These are phyloP conservation scores for Arachnomyces sp. DNA, from an alignment of 2,329 filamentous ascomycete genomes.

Conservation along the genomic window DNA sequence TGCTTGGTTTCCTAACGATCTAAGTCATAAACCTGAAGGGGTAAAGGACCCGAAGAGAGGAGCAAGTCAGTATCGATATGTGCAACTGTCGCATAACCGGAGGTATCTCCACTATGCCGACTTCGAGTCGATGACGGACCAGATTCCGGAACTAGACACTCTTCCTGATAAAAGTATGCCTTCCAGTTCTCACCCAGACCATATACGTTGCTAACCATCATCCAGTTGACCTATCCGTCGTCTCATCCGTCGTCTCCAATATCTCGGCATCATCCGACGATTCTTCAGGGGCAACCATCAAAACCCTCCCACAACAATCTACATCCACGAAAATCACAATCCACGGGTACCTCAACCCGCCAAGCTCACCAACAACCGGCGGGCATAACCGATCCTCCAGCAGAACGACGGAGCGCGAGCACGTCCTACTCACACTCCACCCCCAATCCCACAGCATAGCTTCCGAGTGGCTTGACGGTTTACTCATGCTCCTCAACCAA, in stretches of 20 bases:
- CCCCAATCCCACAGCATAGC: slow-evolving; percentile 73
- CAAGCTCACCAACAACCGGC: slow-evolving; percentile 23
- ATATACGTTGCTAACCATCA: slow-evolving; percentile 3
- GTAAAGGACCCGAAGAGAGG: slow-evolving; percentile 34
- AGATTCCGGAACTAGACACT: slow-evolving; percentile 62
- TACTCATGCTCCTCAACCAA: slow-evolving; percentile 91
- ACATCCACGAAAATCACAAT: slow-evolving; percentile 81
- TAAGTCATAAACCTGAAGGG: slow-evolving; percentile 43
- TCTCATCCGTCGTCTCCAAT: slow-evolving; percentile 91
- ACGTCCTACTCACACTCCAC: slow-evolving; percentile 71
- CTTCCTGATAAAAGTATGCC: slow-evolving; percentile 62
- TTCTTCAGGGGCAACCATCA: slow-evolving; percentile 41
- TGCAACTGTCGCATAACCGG: slow-evolving; percentile 81
- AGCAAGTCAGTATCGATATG: slow-evolving; percentile 64
- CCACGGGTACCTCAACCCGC: slow-evolving; percentile 55
- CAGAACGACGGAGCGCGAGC: slow-evolving; percentile 49
- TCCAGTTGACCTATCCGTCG: slow-evolving; percentile 67
- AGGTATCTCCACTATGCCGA: slow-evolving; percentile 84
- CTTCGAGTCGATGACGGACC: slow-evolving; percentile 56
- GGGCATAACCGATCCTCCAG: slow-evolving; percentile 26
- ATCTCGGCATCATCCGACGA: slow-evolving; percentile 59
- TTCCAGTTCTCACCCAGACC: neutral
- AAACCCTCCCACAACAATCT: slow-evolving; percentile 29
- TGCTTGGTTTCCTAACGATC: slow-evolving; percentile 65
- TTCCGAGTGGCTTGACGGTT: slow-evolving; percentile 91